Conservation (phyloP, 768 basidiomycete species). For the Suillus alpinus region DNA sequence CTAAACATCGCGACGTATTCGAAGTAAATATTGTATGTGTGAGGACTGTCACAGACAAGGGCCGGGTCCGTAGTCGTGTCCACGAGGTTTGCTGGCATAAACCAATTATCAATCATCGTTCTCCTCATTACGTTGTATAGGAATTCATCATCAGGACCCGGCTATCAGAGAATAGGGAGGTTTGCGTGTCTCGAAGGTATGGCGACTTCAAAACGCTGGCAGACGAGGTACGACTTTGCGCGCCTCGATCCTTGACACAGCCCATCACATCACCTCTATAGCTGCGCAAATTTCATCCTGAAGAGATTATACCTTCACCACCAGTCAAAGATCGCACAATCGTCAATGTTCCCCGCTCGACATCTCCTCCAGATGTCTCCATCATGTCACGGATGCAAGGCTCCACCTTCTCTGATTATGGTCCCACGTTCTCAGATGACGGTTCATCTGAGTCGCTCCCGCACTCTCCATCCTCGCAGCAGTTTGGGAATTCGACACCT, state of each 20-base stretch:
- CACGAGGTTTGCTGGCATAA: constrained; percentile 70
- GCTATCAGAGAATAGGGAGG: constrained; percentile 65
- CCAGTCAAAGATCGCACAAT: constrained; percentile 87
- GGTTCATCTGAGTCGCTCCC: constrained; percentile 43
- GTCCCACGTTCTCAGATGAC: constrained; percentile 9
- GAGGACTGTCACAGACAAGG: constrained; percentile 77
- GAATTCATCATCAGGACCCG: constrained; percentile 95
- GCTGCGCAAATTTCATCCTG: constrained; percentile 86
- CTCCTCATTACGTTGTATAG: constrained; percentile 36
- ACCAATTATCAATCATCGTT: constrained; percentile 7
- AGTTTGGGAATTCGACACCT: constrained; percentile 63
- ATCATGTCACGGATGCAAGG: constrained; percentile 64
- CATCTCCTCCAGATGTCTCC: constrained; percentile 12
- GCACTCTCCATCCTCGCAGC: constrained; percentile 75
- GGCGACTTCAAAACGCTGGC: constrained; percentile 92
- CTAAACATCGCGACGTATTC: constrained; percentile 56
- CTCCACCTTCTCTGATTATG: constrained; percentile 15
- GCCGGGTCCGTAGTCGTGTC: constrained; percentile 76
- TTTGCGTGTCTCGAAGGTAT: constrained; percentile 89
- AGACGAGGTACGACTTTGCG: constrained; percentile 57
- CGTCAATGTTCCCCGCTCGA: constrained; percentile 45
- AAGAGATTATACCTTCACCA: constrained; percentile 75
- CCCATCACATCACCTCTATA: constrained; percentile 30
- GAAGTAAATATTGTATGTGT: constrained; percentile 92
- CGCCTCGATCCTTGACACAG: neutral